These are phyloP conservation scores for Colletotrichum aenigma DNA, from an alignment of 2,329 filamentous ascomycete genomes.

Conservation along the genomic window DNA sequence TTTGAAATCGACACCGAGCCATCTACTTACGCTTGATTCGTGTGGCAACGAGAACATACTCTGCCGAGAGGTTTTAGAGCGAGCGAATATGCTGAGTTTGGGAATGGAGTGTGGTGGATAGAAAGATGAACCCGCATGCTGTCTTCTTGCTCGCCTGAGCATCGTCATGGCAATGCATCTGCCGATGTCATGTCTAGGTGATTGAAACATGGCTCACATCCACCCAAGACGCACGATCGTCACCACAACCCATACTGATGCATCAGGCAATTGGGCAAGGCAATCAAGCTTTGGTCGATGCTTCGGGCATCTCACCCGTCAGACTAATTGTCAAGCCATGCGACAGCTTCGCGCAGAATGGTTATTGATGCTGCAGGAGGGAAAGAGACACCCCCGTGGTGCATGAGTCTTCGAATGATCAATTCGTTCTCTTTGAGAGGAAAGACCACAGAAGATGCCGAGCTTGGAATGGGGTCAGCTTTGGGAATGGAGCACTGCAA, in stretches of 20 bases:
- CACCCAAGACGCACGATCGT: background rate
- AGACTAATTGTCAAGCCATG: background rate
- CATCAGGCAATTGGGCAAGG: background rate
- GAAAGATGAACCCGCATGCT: background rate
- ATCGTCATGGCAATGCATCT: background rate
- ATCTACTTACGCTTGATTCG: background rate
- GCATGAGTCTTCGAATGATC: too few relatives aligned
- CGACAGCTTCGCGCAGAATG: background rate
- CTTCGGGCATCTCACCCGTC: background rate
- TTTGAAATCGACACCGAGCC: background rate
- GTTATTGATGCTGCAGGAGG: too few relatives aligned
- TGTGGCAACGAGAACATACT: background rate
- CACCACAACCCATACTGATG: background rate
- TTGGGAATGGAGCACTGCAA: too few relatives aligned
- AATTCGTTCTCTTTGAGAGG: too few relatives aligned
- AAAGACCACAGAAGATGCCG: too few relatives aligned
- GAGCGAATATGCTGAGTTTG: background rate
- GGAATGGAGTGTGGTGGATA: background rate
- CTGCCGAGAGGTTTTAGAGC: background rate
- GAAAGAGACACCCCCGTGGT: too few relatives aligned
- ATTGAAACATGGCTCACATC: too few relatives aligned
- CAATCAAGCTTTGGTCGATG: background rate
- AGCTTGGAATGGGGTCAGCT: too few relatives aligned
- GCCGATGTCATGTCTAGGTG: background rate
- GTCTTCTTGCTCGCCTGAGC: background rate